Evolutionary conservation across 1,139 yeast species (phyloP), one percentile per base, ranked within the genome.

Genomic region (Nadsonia starkeyi-henricii): DNA sequence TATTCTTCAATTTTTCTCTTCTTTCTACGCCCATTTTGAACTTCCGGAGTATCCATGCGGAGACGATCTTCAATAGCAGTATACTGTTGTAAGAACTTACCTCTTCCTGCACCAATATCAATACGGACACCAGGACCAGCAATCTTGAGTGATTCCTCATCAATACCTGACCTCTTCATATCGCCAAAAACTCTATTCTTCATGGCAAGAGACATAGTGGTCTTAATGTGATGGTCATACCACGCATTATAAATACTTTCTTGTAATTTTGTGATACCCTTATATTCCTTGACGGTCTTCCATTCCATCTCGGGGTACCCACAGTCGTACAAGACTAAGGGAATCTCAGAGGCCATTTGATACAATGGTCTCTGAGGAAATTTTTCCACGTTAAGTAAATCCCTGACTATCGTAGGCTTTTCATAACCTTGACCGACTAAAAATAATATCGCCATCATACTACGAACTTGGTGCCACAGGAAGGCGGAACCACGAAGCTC

Each of bases 381-480:
- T 47, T 66, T 69, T 2, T 69, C 71, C 1, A 77, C 69, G 58
- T 89, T 74, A 50, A 89, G 62, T 52, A 93, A 67, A 1, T 78
- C 74, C 15, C 63, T 62, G 1, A 93, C 70, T 1, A 88, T 62
- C 0, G 65, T 61, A 0, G 85, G 80, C 0, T 63, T 53, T 63
- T 93, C 99, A 28, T 77, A 71, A 18, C 70, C 71, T 62, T 88
- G 96, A 1, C 96, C 98, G 3, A 89, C 78, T 23, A 82, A 65
- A 49, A 93, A 77, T 48, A 93, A 63, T 7, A 85, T 71, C 0
- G 95, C 95, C 67, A 88, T 77, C 95, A 93, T 91, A 56, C 95
- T 88, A 48, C 98, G 75, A 20, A 93, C 99, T 63, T 93, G 99
- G 62, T 93, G 97, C 98, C 98, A 93, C 51, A 93, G 68, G 57